Percentiles rank a stretch among this genome's conserved stretches.
These are phyloP conservation scores for Lichtheimia ornata DNA, from an alignment of 371 early-diverging fungal genomes.

Conservation along the genomic window DNA sequence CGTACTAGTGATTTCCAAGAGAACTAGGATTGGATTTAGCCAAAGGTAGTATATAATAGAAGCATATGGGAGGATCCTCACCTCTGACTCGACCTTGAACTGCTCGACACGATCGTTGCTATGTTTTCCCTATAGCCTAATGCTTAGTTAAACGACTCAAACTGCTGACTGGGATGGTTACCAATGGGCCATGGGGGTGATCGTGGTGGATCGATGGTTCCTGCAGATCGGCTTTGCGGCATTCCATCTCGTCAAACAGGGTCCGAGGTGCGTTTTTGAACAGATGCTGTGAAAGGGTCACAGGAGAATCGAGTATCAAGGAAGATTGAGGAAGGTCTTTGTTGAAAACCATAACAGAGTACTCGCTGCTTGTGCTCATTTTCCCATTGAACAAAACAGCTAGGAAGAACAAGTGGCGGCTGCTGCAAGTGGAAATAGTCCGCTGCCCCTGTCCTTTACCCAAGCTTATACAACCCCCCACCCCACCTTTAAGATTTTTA, in stretches of 20 bases:
- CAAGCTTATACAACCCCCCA: no score
- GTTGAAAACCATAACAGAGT: conserved; percentile 14
- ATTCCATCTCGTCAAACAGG: conserved; percentile 16
- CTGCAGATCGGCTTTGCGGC: background rate
- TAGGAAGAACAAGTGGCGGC: background rate
- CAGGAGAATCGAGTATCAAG: conserved; percentile 8
- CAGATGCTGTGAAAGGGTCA: conserved; percentile 2
- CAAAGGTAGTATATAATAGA: background rate
- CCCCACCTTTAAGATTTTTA: no score
- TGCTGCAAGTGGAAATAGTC: background rate
- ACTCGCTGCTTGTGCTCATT: conserved; percentile 8
- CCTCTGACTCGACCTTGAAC: conserved; percentile 4
- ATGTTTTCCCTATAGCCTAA: background rate
- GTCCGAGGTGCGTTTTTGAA: conserved; percentile 16
- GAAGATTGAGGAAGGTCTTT: conserved; percentile 21
- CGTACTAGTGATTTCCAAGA: conserved; percentile 17
- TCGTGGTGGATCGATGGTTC: background rate
- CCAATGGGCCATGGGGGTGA: background rate
- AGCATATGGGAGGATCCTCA: background rate
- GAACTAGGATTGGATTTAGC: conserved; percentile 2
- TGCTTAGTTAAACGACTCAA: background rate
- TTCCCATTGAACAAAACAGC: background rate
- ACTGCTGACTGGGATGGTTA: background rate
- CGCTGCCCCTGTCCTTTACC: no score
- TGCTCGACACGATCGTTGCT: background rate